A percentile compares a stretch with the other conserved stretches of the same genome.
These are phyloP conservation scores for Pythium apleroticum DNA, from an alignment of 352 stramenopile species.

Conservation along the genomic window DNA sequence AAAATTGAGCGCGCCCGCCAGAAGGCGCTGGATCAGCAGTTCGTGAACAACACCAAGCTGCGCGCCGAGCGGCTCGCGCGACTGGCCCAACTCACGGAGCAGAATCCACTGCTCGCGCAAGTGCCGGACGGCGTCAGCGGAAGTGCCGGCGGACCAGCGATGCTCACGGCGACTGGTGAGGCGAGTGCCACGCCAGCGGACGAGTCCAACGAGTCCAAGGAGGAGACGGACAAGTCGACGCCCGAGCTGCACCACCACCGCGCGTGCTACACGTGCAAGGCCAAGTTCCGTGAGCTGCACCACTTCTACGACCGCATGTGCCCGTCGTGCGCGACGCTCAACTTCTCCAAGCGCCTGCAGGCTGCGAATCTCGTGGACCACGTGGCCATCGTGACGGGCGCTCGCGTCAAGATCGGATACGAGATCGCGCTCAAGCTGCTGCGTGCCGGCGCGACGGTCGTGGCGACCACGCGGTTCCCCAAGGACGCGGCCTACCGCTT, in stretches of 20 bases:
- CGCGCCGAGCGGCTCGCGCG: slow-evolving; percentile 58
- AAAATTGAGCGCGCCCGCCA: slow-evolving; percentile 68
- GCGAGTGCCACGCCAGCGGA: neutral
- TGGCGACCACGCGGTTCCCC: slow-evolving; percentile 94
- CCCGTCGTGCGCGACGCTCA: slow-evolving; percentile 90
- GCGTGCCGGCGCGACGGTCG: slow-evolving; percentile 76
- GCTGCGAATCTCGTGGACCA: slow-evolving; percentile 74
- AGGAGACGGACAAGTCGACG: neutral
- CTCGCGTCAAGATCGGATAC: slow-evolving; percentile 96
- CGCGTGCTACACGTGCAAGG: slow-evolving; percentile 95
- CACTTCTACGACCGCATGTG: slow-evolving; percentile 96
- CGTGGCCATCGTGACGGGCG: slow-evolving; percentile 91
- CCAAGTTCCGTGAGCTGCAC: slow-evolving; percentile 89
- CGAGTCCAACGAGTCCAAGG: slow-evolving; percentile 1
- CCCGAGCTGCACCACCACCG: slow-evolving; percentile 82
- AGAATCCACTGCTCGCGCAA: slow-evolving; percentile 59
- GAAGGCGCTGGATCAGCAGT: slow-evolving; percentile 73
- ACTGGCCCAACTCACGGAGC: slow-evolving; percentile 50
- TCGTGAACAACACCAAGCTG: slow-evolving; percentile 80
- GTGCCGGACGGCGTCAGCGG: slow-evolving; percentile 55
- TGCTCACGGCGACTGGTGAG: slow-evolving; percentile 26
- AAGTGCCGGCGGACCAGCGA: slow-evolving; percentile 8
- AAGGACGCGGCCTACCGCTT: slow-evolving; percentile 90
- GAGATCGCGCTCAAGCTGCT: slow-evolving; percentile 93
- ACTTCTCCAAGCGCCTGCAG: slow-evolving; percentile 93